Conservation (phyloP, 164 flowering plant genomes). For the Macadamia tetraphylla region DNA sequence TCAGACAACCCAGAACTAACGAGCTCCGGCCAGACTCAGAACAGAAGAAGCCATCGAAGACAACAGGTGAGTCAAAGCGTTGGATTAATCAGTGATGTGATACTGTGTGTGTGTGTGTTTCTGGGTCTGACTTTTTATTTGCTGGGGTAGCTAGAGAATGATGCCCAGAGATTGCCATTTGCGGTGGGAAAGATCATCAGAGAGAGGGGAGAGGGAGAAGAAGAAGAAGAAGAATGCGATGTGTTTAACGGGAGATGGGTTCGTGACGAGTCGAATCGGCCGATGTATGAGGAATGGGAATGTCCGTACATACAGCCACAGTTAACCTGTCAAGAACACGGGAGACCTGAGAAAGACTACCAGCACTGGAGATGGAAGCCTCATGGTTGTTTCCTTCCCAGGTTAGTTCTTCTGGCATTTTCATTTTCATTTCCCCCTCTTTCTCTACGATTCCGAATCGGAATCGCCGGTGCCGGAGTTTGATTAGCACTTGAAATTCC, state of each 20-base stretch:
- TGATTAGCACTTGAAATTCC: too few relatives aligned
- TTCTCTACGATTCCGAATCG: too few relatives aligned
- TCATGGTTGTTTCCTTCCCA: constrained; percentile 63
- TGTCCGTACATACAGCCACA: constrained; percentile 96
- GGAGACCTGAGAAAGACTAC: constrained; percentile 70
- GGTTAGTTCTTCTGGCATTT: constrained; percentile 24
- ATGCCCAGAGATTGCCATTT: constrained; percentile 41
- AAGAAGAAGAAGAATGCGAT: constrained; percentile 57
- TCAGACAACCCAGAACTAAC: constrained; percentile 17
- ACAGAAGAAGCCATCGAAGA: not conserved
- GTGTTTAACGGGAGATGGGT: constrained; percentile 78
- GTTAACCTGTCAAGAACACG: constrained; percentile 77
- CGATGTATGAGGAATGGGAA: constrained; percentile 60
- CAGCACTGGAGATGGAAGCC: constrained; percentile 93
- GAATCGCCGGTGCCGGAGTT: too few relatives aligned
- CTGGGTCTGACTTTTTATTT: not conserved
- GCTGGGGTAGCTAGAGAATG: constrained; percentile 29
- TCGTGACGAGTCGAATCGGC: constrained; percentile 49
- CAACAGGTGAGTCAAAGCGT: constrained; percentile 30
- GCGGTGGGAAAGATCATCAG: constrained; percentile 37
- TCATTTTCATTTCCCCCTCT: not conserved
- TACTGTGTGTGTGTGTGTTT: not conserved
- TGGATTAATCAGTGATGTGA: not conserved
- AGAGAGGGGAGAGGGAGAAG: too few relatives aligned
- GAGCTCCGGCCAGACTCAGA: constrained; percentile 11